Percentiles rank a stretch among this genome's conserved stretches.
phyloP scores from a whole-genome alignment of 768 basidiomycete species.

The Lentinula sp. region DNA sequence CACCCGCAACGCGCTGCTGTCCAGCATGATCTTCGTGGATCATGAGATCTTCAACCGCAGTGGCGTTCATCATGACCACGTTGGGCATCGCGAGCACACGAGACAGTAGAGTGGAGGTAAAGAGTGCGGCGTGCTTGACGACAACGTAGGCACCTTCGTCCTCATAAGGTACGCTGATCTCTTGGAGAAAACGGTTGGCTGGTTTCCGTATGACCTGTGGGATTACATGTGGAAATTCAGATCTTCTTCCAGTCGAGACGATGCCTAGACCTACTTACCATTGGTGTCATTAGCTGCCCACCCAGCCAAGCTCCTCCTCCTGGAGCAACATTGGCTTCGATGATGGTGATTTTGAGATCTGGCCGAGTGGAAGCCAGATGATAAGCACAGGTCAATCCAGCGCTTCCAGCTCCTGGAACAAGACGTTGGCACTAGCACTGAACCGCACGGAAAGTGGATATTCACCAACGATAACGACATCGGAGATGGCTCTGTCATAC shows the following conservation, averaged over 20 bases:
- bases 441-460: slow-evolving; percentile 19
- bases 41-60: slow-evolving; percentile 77
- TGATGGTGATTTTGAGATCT: slow-evolving; percentile 41
- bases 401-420: slow-evolving; percentile 42
- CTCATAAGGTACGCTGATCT: slow-evolving; percentile 68
- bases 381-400: slow-evolving; percentile 71
- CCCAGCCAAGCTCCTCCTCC: slow-evolving; percentile 78
- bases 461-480: slow-evolving; percentile 66
- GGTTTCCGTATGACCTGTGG: slow-evolving; percentile 70
- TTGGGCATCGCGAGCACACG: slow-evolving; percentile 66
- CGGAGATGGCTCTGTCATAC: slow-evolving; percentile 71
- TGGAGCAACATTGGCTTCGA: slow-evolving; percentile 64
- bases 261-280: slow-evolving; percentile 35
- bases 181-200: slow-evolving; percentile 63
- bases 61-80: slow-evolving; percentile 72
- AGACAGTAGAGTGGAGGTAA: slow-evolving; percentile 72
- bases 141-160: slow-evolving; percentile 76
- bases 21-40: slow-evolving; percentile 52
- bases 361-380: slow-evolving; percentile 61
- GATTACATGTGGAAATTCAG: neutral
- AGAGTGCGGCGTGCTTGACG: slow-evolving; percentile 77
- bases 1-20: slow-evolving; percentile 44
- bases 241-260: neutral
- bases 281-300: slow-evolving; percentile 73
- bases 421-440: slow-evolving; percentile 26